Percentiles rank a stretch among this genome's conserved stretches.
Evolutionary conservation across 2,329 filamentous ascomycete species (phyloP).

Genomic region (Nigrospora osmanthi): DNA sequence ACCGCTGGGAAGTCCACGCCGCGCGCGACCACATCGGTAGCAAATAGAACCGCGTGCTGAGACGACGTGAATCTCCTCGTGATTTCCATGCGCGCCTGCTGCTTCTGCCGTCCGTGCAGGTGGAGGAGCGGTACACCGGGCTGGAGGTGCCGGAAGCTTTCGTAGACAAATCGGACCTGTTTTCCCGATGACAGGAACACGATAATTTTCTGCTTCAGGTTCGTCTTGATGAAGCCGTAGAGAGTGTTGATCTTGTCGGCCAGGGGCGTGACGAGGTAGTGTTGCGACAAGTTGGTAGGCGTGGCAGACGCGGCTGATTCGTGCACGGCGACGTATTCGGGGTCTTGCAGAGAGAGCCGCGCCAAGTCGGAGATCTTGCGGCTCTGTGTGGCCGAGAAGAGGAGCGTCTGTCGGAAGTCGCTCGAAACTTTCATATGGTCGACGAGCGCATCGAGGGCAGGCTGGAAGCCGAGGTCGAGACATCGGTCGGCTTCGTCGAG

Average conservation of each 20-base stretch:
- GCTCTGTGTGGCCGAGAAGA: slow-evolving; percentile 95
- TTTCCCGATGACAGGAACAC: slow-evolving; percentile 95
- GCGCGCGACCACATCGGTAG: slow-evolving; percentile 89
- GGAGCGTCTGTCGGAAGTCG: slow-evolving; percentile 66
- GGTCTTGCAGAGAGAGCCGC: slow-evolving; percentile 77
- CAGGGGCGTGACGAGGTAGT: slow-evolving; percentile 80
- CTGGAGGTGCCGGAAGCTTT: slow-evolving; percentile 85
- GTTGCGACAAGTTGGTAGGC: slow-evolving; percentile 77
- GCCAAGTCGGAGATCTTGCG: slow-evolving; percentile 90
- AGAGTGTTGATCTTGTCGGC: slow-evolving; percentile 86
- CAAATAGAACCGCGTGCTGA: slow-evolving; percentile 82
- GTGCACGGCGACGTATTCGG: slow-evolving; percentile 93
- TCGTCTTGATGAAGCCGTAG: slow-evolving; percentile 86
- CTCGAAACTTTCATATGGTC: slow-evolving; percentile 65
- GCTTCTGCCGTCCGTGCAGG: slow-evolving; percentile 89
- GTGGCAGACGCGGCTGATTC: slow-evolving; percentile 74
- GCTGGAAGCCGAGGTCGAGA: slow-evolving; percentile 95
- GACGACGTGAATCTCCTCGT: slow-evolving; percentile 74
- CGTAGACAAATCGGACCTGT: slow-evolving; percentile 92
- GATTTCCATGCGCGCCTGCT: slow-evolving; percentile 79
- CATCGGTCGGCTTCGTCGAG: slow-evolving; percentile 95
- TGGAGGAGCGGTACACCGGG: slow-evolving; percentile 91
- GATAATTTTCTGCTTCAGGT: slow-evolving; percentile 88
- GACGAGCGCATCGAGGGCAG: slow-evolving; percentile 82
- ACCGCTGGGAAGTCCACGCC: slow-evolving; percentile 94